phyloP scores from a whole-genome alignment of 441 rosid genomes.

The Omphalea diandra region DNA sequence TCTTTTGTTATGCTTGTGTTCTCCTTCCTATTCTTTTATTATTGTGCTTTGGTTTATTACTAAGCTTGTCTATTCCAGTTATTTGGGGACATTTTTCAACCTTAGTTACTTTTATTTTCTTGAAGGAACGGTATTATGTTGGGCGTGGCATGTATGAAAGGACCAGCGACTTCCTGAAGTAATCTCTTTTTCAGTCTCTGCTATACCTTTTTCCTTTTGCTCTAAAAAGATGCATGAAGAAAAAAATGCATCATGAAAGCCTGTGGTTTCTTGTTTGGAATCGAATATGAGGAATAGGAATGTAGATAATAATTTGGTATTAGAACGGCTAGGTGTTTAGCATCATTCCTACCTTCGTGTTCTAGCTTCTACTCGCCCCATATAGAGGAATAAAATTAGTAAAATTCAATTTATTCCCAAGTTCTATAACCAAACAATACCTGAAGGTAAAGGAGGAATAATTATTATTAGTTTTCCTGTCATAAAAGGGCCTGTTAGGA shows the following conservation, averaged over 20 bases:
- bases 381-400: too few species aligned
- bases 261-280: too few species aligned
- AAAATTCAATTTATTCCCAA: too few species aligned
- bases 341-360: too few species aligned
- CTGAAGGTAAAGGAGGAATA: too few species aligned
- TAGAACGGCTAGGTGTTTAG: too few species aligned
- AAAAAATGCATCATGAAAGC: not conserved
- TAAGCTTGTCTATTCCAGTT: not conserved
- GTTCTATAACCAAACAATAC: too few species aligned
- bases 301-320: too few species aligned
- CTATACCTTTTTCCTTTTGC: not conserved
- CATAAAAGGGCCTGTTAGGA: not conserved
- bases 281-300: too few species aligned
- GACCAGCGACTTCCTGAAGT: conserved; percentile 84
- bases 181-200: conserved; percentile 26
- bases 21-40: conserved; percentile 1
- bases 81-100: conserved; percentile 2
- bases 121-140: conserved; percentile 89
- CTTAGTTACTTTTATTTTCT: conserved; percentile 16
- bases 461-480: not conserved
- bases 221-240: not conserved
- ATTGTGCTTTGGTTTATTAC: not conserved
- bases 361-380: too few species aligned
- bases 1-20: conserved; percentile 20
- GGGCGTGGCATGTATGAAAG: conserved; percentile 99